Evolutionary conservation across 352 stramenopile species (phyloP), one percentile per base, ranked within the genome.

Genomic region (Globisporangium spiculum): DNA sequence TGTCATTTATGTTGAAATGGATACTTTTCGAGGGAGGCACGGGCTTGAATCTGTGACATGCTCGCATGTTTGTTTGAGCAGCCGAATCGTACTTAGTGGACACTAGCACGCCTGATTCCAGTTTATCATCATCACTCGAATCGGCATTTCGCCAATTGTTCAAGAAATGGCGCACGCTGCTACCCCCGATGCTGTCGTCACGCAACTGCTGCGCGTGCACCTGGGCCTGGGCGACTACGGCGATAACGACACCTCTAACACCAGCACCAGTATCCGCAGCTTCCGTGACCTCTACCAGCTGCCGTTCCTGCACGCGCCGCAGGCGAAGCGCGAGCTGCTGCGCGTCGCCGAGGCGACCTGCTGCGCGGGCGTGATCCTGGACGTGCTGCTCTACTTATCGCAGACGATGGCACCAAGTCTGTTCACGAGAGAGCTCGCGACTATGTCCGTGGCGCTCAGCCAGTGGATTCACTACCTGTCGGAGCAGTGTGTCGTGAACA

Each of bases 171-270:
- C 50, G 12, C 20, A 8, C 34, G 6, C 44, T 24, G 3, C 6
- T 22, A 64, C 57, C 27, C 73, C 80, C 6, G 68, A 91, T 48
- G 72, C 93, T 41, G 67, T 78, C 53, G 74, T 86, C 41, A 69
- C 80, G 76, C 70, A 93, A 78, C 77, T 98, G 46, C 73, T 98
- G 89, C 60, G 87, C 86, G 81, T 97, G 72, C 96, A 90, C 26
- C 74, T 94, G 22, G 92, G 84, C 4, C 86, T 97, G 8, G 73
- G 79, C 24, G 68, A 78, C 46, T 68, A 69, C n/a, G 18, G 54
- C 16, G 18, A 48, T 24, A n/a, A 27, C 22, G 27, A 50, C 5
- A 16, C 32, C 5, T 57, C 32, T 65, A 12, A 38, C 5, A 26
- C 3, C 24, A 38, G 6, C 5, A 52, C 14, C 20, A 54, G 18